These are phyloP conservation scores for Akanthomyces dipterigenus DNA, from an alignment of 2,329 filamentous ascomycete genomes.

Conservation along the genomic window DNA sequence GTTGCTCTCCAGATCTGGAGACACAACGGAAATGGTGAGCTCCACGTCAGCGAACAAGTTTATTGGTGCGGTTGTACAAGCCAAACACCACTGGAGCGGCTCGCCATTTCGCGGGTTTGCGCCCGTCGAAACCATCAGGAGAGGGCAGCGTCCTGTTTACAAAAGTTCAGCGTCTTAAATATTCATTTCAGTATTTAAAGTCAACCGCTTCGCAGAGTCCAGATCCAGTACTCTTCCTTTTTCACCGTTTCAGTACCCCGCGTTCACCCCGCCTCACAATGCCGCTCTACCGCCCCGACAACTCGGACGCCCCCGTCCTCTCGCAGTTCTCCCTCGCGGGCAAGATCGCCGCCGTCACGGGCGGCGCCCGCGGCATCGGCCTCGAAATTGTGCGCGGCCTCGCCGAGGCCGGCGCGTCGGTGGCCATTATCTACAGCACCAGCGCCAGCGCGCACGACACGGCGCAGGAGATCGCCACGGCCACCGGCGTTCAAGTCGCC, in stretches of 20 bases:
- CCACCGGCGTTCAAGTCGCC: constrained; percentile 18
- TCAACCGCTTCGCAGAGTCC: neutral
- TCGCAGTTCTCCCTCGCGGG: constrained; percentile 5
- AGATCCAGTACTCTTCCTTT: neutral
- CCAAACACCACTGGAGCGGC: constrained; percentile 1
- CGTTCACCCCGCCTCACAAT: neutral
- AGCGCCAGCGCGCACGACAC: constrained; percentile 11
- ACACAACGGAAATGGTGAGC: neutral
- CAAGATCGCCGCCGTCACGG: constrained; percentile 11
- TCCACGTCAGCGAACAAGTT: neutral
- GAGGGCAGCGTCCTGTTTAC: neutral
- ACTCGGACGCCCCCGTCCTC: constrained; percentile 7
- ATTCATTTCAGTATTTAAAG: neutral
- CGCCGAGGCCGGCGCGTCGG: constrained; percentile 13
- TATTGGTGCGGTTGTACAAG: constrained; percentile 7
- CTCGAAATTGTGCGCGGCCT: constrained; percentile 15
- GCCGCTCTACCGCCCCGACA: constrained; percentile 8
- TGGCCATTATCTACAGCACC: constrained; percentile 15
- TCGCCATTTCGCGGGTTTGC: neutral
- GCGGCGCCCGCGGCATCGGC: constrained; percentile 14
- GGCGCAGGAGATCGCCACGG: constrained; percentile 11
- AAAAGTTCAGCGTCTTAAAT: neutral
- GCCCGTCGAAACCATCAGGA: neutral
- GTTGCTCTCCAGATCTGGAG: neutral
- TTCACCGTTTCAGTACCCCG: neutral